Evolutionary conservation across 495 filamentous ascomycete genomes (phyloP), one percentile per base, ranked within the genome.

Genomic region (Penicillium longicatenatum): DNA sequence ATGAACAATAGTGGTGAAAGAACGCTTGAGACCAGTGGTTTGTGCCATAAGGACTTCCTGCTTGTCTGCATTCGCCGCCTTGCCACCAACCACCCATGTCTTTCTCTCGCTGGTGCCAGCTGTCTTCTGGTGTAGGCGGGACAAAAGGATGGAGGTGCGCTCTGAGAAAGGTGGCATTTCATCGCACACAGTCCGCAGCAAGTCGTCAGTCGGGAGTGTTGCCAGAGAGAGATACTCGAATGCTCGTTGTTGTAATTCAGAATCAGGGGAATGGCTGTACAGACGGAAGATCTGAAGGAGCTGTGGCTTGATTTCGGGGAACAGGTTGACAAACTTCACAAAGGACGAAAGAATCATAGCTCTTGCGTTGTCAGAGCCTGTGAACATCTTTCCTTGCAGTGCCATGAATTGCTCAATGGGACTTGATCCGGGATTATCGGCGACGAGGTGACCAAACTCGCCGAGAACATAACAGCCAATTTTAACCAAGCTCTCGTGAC

Each of bases 111-210:
- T 93, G 3, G 91, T 92, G 45, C 87, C 87, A 19, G 89, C 90
- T 61, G 94, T 92, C 73, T 93, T 96, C 74, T 94, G 90, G 70
- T 98, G 94, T 30, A 99, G 82, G 35, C 95, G 83, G 14, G 93
- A 97, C 24, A 99, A 76, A 26, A 99, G 78, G 2, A 94, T 94
- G 4, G 93, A 97, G 19, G 93, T 84, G 50, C 95, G 84, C 71
- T 99, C 93, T 0, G 95, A 95, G 77, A 98, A 99, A 0, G 95
- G 93, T 14, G 95, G 95, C 95, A 99, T 98, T 68, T 99, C 95
- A 66, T 99, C 95, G 72, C 91, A 97, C 1, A 99, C 90, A 2
- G 95, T 98, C 48, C 95, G 89, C 11, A 99, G 80, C 17, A 99
- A 84, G 61, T 98, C 92, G 60, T 99, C 95, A 3, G 90, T 89